Evolutionary conservation across 306 rosid genomes (phyloP).

Genomic region (Cucurbita pepo): DNA sequence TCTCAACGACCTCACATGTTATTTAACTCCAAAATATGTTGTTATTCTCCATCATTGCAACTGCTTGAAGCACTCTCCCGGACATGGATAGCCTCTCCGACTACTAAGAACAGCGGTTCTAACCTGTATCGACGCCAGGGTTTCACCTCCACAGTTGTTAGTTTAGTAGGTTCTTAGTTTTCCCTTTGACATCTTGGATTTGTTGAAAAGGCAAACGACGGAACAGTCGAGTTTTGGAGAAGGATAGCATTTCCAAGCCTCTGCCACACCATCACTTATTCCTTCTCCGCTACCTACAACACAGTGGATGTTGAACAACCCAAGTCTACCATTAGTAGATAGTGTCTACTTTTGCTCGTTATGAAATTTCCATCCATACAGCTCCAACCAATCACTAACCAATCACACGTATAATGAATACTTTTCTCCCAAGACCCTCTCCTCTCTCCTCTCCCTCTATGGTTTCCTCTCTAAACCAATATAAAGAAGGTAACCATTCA

Average conservation of each 20-base stretch:
- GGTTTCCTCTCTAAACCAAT: too few relatives aligned
- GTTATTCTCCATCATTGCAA: neutral
- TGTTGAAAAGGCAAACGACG: conserved; percentile 38
- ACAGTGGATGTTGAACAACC: conserved; percentile 14
- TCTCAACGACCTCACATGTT: neutral
- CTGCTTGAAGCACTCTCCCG: too few relatives aligned
- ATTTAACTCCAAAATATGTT: neutral
- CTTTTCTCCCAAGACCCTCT: too few relatives aligned
- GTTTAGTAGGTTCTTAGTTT: neutral
- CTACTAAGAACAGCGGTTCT: neutral
- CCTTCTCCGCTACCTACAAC: conserved; percentile 32
- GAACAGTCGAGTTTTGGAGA: conserved; percentile 47
- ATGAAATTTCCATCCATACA: too few relatives aligned
- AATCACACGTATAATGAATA: too few relatives aligned
- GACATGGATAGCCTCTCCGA: neutral
- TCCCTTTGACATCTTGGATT: neutral
- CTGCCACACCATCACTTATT: conserved; percentile 34
- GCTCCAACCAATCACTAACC: too few relatives aligned
- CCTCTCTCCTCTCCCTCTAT: too few relatives aligned
- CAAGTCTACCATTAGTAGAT: too few relatives aligned
- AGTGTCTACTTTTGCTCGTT: too few relatives aligned
- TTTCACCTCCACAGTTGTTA: neutral
- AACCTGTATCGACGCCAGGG: too few relatives aligned
- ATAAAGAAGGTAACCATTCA: too few relatives aligned
- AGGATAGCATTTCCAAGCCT: conserved; percentile 35